A percentile compares a stretch with the other conserved stretches of the same genome.
Conservation (phyloP, 2,329 filamentous ascomycete genomes). For the Venturia nashicola region DNA sequence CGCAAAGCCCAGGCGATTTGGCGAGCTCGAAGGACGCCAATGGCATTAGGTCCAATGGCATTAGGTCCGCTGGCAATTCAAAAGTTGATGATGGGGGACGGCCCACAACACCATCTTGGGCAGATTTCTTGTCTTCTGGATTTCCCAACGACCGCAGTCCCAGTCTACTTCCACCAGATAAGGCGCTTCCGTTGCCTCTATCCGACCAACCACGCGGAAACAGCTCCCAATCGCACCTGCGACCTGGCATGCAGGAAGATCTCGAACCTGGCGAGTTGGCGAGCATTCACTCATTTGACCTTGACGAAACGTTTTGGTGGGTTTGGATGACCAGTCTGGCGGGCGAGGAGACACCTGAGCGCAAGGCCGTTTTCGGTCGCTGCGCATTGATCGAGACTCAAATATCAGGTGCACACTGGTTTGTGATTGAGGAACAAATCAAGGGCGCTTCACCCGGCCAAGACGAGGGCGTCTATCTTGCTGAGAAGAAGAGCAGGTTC, state of each 20-base stretch:
- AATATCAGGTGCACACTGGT: slow-evolving; percentile 72
- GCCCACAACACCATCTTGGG: slow-evolving; percentile 95
- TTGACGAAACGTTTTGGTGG: slow-evolving; percentile 99
- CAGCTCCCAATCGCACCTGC: slow-evolving; percentile 70
- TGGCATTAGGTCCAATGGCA: slow-evolving; percentile 51
- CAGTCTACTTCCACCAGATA: slow-evolving; percentile 74
- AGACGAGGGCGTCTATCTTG: slow-evolving; percentile 76
- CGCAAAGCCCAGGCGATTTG: slow-evolving; percentile 24
- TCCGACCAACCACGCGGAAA: slow-evolving; percentile 54
- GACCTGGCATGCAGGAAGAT: slow-evolving; percentile 51
- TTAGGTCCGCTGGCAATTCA: slow-evolving; percentile 56
- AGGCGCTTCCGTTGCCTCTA: slow-evolving; percentile 70
- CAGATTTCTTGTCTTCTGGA: slow-evolving; percentile 88
- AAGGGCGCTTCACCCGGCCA: slow-evolving; percentile 83
- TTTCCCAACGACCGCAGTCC: slow-evolving; percentile 68
- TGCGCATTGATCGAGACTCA: slow-evolving; percentile 86
- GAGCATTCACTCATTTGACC: slow-evolving; percentile 71
- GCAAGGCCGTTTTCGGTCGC: slow-evolving; percentile 87
- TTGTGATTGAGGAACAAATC: slow-evolving; percentile 92
- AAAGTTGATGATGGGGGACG: slow-evolving; percentile 56
- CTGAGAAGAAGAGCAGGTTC: slow-evolving; percentile 91
- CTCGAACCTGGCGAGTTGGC: slow-evolving; percentile 89
- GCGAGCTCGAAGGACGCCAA: slow-evolving; percentile 61
- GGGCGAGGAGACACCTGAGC: slow-evolving; percentile 69
- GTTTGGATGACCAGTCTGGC: slow-evolving; percentile 98